Evolutionary conservation across 306 rosid genomes (phyloP).

Genomic region (Fragaria vesca): DNA sequence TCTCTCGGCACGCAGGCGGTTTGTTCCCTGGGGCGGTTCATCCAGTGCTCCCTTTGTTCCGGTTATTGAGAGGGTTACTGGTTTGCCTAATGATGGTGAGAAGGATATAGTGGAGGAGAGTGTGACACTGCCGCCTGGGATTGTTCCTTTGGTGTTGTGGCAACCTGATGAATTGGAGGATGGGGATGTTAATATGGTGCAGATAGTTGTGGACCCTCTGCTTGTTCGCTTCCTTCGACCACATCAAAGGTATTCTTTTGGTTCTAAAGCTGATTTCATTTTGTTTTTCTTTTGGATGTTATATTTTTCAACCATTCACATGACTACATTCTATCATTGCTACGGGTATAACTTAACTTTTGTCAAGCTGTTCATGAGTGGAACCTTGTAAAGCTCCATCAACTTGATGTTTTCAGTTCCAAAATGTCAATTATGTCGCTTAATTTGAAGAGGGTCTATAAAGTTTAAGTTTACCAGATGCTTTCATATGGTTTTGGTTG

Average conservation of each 20-base stretch:
- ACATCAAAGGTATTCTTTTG: conserved; percentile 71
- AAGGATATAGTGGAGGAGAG: conserved; percentile 40
- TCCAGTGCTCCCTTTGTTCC: conserved; percentile 39
- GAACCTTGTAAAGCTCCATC: not conserved
- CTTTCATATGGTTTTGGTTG: not conserved
- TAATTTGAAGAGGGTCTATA: not conserved
- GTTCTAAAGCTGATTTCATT: not conserved
- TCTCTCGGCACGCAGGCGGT: conserved; percentile 80
- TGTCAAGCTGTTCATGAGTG: not conserved
- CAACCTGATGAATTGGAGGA: conserved; percentile 54
- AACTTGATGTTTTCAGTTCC: conserved; percentile 1
- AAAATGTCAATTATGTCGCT: not conserved
- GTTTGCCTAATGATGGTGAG: conserved; percentile 25
- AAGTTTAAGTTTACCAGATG: not conserved
- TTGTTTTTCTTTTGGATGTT: not conserved
- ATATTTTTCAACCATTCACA: not conserved
- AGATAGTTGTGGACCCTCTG: conserved; percentile 68
- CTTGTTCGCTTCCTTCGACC: conserved; percentile 90
- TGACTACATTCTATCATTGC: not conserved
- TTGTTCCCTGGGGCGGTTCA: conserved; percentile 96
- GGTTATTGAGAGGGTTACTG: conserved; percentile 29
- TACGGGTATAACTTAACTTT: not conserved
- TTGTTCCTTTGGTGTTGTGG: conserved; percentile 85
- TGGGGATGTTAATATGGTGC: conserved; percentile 32
- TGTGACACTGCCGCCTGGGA: conserved; percentile 61